phyloP scores from a whole-genome alignment of 345 rosid species.

The Bruguiera gymnorhiza region DNA sequence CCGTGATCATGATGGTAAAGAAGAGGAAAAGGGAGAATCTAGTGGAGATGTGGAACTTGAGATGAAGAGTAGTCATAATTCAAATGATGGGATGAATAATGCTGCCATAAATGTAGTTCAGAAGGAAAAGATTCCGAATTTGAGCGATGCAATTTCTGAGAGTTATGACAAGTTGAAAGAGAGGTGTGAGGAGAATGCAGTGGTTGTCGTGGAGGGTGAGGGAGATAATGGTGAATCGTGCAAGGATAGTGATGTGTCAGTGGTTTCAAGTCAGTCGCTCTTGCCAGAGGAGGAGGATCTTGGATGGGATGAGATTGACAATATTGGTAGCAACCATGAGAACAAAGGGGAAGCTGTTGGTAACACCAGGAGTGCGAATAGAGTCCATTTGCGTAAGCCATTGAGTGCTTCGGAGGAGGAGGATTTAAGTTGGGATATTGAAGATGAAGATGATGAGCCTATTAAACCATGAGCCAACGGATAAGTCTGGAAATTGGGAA shows the following conservation, averaged over 20 bases:
- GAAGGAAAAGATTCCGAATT: conserved; percentile 5
- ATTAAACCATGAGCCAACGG: conserved; percentile 2
- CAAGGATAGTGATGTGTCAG: conserved; percentile 63
- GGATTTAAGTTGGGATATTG: conserved; percentile 82
- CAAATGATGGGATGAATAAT: neutral
- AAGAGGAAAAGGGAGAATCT: conserved; percentile 6
- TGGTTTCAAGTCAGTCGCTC: conserved; percentile 56
- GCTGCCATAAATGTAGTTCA: neutral
- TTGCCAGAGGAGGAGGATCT: conserved; percentile 59
- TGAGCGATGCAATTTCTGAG: neutral
- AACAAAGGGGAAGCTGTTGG: conserved; percentile 27
- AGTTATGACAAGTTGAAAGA: neutral
- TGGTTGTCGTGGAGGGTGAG: conserved; percentile 22
- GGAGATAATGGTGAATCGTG: conserved; percentile 36
- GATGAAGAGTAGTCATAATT: conserved; percentile 4
- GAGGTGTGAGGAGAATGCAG: conserved; percentile 21
- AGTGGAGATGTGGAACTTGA: neutral
- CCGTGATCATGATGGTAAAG: neutral
- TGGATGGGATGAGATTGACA: conserved; percentile 86
- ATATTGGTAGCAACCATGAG: conserved; percentile 45
- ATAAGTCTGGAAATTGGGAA: neutral
- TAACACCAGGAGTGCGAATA: conserved; percentile 10
- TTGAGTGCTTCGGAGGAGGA: conserved; percentile 52
- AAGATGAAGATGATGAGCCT: conserved; percentile 46
- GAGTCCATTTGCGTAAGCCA: conserved; percentile 46